Evolutionary conservation across 352 stramenopile species (phyloP).

Genomic region (Plasmopara halstedii): DNA sequence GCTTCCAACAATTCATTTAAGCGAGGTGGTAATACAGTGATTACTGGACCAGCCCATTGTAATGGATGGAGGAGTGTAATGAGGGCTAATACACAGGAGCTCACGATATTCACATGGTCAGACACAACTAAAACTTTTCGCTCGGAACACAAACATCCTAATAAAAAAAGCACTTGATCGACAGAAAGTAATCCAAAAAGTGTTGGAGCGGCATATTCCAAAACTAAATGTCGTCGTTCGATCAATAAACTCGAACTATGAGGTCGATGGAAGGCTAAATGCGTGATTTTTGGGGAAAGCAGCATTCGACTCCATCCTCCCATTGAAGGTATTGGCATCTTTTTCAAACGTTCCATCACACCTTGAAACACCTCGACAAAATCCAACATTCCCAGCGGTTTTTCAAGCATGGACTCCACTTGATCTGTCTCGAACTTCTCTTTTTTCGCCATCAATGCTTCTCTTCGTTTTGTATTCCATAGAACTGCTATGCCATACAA

Average conservation of each 20-base stretch:
- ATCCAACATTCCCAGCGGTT: slow-evolving; percentile 36
- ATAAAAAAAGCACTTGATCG: slow-evolving; percentile 70
- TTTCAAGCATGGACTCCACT: slow-evolving; percentile 15
- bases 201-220: slow-evolving; percentile 65
- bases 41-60: slow-evolving; percentile 69
- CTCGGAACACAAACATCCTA: slow-evolving; percentile 70
- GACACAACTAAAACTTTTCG: slow-evolving; percentile 71
- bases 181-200: slow-evolving; percentile 69
- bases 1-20: slow-evolving; percentile 69
- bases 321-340: slow-evolving; percentile 63
- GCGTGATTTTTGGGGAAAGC: slow-evolving; percentile 44
- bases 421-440: slow-evolving; percentile 7
- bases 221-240: slow-evolving; percentile 50
- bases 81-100: slow-evolving; percentile 63
- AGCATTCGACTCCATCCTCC: slow-evolving; percentile 65
- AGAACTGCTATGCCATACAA: slow-evolving; percentile 65
- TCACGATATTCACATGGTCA: slow-evolving; percentile 68
- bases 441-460: slow-evolving; percentile 14
- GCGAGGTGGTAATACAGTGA: slow-evolving; percentile 59
- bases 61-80: slow-evolving; percentile 60
- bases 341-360: slow-evolving; percentile 47
- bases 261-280: slow-evolving; percentile 68
- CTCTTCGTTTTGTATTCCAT: slow-evolving; percentile 49
- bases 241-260: slow-evolving; percentile 49
- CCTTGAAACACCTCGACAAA: slow-evolving; percentile 60